Percentiles rank a stretch among this genome's conserved stretches.
phyloP scores from a whole-genome alignment of 2,329 filamentous ascomycete species.

The Sphaerulina musiva region DNA sequence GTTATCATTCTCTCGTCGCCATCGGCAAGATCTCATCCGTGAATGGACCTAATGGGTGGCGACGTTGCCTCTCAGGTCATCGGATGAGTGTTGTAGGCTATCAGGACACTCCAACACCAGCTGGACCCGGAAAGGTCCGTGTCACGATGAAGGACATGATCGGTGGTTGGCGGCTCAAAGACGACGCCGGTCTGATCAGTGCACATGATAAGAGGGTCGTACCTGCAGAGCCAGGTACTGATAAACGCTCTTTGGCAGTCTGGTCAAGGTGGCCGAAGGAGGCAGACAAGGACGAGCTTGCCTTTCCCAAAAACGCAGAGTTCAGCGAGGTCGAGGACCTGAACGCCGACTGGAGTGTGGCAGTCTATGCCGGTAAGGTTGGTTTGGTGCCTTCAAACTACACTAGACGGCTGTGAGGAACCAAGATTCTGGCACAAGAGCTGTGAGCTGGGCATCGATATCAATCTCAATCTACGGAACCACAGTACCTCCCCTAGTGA shows the following conservation, averaged over 20 bases:
- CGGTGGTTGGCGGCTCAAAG: slow-evolving; percentile 64
- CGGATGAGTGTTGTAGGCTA: slow-evolving; percentile 79
- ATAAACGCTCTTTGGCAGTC: slow-evolving; percentile 55
- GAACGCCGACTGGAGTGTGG: slow-evolving; percentile 86
- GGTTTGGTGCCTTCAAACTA: slow-evolving; percentile 78
- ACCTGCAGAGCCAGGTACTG: slow-evolving; percentile 66
- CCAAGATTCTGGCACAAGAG: background rate
- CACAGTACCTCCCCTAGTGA: too few relatives aligned
- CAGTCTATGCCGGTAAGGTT: slow-evolving; percentile 71
- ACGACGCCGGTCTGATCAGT: slow-evolving; percentile 28
- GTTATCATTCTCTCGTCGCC: slow-evolving; percentile 63
- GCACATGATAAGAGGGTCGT: slow-evolving; percentile 39
- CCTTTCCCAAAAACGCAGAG: slow-evolving; percentile 78
- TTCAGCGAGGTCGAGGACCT: slow-evolving; percentile 77
- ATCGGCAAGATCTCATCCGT: slow-evolving; percentile 61
- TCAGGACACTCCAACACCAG: slow-evolving; percentile 47
- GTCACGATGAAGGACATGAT: slow-evolving; percentile 66
- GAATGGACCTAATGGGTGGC: slow-evolving; percentile 76
- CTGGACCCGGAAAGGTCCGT: slow-evolving; percentile 58
- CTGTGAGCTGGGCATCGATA: background rate
- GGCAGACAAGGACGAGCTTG: slow-evolving; percentile 63
- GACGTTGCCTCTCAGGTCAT: slow-evolving; percentile 71
- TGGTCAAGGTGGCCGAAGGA: slow-evolving; percentile 72
- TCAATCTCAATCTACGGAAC: background rate
- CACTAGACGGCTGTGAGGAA: slow-evolving; percentile 42